These are phyloP conservation scores for Waitea zeae DNA, from an alignment of 1,284 basidiomycete species.

Conservation along the genomic window DNA sequence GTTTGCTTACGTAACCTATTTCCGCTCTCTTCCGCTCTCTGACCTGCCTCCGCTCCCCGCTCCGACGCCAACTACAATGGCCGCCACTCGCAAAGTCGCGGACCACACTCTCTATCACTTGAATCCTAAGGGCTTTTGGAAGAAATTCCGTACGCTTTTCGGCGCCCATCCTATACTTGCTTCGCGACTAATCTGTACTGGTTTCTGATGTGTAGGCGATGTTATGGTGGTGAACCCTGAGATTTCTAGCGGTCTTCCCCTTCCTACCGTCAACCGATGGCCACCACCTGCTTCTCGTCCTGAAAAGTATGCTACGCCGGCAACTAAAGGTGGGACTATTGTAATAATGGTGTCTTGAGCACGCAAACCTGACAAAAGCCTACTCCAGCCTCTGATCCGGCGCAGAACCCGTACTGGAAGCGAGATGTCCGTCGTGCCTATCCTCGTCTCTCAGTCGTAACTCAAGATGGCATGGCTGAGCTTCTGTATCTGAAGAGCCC, in stretches of 20 bases:
- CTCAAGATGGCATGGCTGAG: conserved; percentile 64
- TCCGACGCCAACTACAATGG: too few species aligned
- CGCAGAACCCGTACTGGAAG: conserved; percentile 85
- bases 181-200: conserved; percentile 6
- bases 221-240: conserved; percentile 68
- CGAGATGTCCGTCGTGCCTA: conserved; percentile 87
- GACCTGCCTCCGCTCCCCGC: too few species aligned
- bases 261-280: conserved; percentile 55
- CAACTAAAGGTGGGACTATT: conserved; percentile 57
- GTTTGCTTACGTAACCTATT: too few species aligned
- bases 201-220: conserved; percentile 43
- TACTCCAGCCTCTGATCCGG: conserved; percentile 57
- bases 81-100: conserved; percentile 54
- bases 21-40: too few species aligned
- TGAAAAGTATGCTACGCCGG: conserved; percentile 74
- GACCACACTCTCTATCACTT: conserved; percentile 82
- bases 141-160: conserved; percentile 69
- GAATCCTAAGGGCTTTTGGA: conserved; percentile 82
- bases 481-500: conserved; percentile 78
- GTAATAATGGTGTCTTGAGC: too few species aligned
- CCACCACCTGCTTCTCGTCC: conserved; percentile 79
- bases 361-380: too few species aligned
- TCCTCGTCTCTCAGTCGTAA: conserved; percentile 74
- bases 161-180: conserved; percentile 1
- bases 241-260: conserved; percentile 85